Conservation (phyloP, 2,329 filamentous ascomycete genomes). For the Phaeosphaeriaceae sp. region DNA sequence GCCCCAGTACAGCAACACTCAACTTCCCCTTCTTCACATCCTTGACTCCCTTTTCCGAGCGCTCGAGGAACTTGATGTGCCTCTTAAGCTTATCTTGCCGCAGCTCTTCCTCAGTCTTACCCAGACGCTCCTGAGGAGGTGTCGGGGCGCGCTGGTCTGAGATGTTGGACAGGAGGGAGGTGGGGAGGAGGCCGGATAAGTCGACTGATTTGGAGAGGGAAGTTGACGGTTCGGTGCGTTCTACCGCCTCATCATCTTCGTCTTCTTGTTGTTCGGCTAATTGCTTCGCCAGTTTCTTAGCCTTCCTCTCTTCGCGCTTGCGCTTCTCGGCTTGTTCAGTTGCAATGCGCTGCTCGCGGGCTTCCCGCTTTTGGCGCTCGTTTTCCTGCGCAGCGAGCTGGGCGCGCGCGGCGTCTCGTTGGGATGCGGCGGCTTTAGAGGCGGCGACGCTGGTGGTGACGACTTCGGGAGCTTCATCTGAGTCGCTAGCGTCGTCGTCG, state of each 20-base stretch:
- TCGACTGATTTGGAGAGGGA: constrained; percentile 8
- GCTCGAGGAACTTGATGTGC: constrained; percentile 58
- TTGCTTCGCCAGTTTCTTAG: constrained; percentile 34
- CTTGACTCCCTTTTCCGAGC: constrained; percentile 57
- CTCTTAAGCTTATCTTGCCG: constrained; percentile 56
- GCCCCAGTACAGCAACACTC: constrained; percentile 58
- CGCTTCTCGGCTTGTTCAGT: constrained; percentile 44
- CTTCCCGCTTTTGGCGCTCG: constrained; percentile 39
- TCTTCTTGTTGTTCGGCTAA: constrained; percentile 18
- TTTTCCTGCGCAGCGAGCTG: constrained; percentile 37
- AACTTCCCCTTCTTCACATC: constrained; percentile 59
- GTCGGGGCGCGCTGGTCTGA: constrained; percentile 55
- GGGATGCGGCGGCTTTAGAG: constrained; percentile 34
- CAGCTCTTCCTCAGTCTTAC: constrained; percentile 39
- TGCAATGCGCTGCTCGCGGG: constrained; percentile 37
- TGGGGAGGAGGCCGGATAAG: constrained; percentile 60
- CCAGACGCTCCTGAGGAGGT: constrained; percentile 44
- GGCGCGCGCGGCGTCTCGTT: constrained; percentile 41
- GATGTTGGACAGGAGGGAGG: constrained; percentile 58
- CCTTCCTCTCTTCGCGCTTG: constrained; percentile 38
- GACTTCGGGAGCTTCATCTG: constrained; percentile 50
- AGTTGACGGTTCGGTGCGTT: constrained; percentile 4
- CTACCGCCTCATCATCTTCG: constrained; percentile 7
- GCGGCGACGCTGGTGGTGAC: constrained; percentile 43
- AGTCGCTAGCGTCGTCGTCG: constrained; percentile 41